A percentile compares a stretch with the other conserved stretches of the same genome.
Conservation (phyloP, 441 rosid species). For the Populus hybrid region DNA sequence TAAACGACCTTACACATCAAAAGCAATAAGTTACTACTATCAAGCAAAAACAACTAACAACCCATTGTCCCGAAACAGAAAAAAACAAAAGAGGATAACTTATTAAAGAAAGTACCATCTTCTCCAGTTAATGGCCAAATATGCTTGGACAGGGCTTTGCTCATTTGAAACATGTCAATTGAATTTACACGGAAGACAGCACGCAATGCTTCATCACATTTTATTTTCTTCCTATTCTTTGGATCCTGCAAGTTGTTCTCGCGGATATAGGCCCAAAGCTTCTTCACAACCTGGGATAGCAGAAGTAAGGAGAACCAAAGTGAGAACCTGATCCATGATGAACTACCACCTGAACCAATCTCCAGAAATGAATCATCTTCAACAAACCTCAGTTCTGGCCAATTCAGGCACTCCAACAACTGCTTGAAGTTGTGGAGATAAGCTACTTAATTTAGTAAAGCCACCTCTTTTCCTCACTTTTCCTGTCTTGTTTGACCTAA, state of each 20-base stretch:
- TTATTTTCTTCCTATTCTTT: slow-evolving; percentile 35
- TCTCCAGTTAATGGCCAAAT: slow-evolving; percentile 42
- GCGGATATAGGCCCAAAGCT: slow-evolving; percentile 51
- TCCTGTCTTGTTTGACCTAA: slow-evolving; percentile 47
- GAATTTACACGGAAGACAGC: slow-evolving; percentile 44
- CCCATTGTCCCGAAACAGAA: slow-evolving; percentile 29
- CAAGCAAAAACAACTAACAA: background rate
- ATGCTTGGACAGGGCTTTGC: slow-evolving; percentile 53
- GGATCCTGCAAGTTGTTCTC: slow-evolving; percentile 26
- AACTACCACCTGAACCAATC: background rate
- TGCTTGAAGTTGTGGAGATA: slow-evolving; percentile 75
- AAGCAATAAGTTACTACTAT: background rate
- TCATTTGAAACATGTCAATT: slow-evolving; percentile 66
- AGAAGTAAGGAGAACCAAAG: background rate
- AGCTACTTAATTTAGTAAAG: slow-evolving; percentile 64
- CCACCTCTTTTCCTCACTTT: slow-evolving; percentile 69
- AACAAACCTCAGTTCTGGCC: slow-evolving; percentile 72
- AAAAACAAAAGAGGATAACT: background rate
- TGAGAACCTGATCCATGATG: background rate
- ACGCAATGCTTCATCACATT: slow-evolving; percentile 45
- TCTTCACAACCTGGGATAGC: slow-evolving; percentile 52
- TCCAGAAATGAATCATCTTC: background rate
- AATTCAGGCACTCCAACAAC: slow-evolving; percentile 61
- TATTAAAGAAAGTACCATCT: slow-evolving; percentile 7
- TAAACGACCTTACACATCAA: background rate